These are phyloP conservation scores for Raffaelea ambrosiae DNA, from an alignment of 2,329 filamentous ascomycete genomes.

Conservation along the genomic window DNA sequence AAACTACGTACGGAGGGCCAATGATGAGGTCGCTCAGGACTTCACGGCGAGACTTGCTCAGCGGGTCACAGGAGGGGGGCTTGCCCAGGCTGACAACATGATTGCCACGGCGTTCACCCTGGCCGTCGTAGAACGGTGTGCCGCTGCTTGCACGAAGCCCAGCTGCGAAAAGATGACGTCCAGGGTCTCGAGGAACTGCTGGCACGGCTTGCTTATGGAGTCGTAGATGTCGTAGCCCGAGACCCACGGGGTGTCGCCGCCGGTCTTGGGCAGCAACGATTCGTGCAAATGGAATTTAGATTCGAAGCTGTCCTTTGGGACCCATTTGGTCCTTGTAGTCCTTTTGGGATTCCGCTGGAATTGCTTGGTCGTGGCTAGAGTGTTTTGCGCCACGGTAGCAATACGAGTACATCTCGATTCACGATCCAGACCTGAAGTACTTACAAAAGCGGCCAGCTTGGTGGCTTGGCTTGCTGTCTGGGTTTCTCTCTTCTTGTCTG, in stretches of 20 bases:
- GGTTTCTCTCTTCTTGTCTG: too few relatives aligned
- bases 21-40: conserved; percentile 16
- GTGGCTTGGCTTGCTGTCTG: too few relatives aligned
- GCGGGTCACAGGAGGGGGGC: conserved; percentile 43
- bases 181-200: conserved; percentile 48
- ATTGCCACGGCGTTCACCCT: conserved; percentile 41
- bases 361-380: conserved; percentile 38
- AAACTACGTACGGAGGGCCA: too few relatives aligned
- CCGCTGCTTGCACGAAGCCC: conserved; percentile 36
- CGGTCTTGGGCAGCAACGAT: conserved; percentile 8
- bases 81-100: conserved; percentile 46
- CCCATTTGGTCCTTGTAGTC: conserved; percentile 30
- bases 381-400: too few relatives aligned
- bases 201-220: conserved; percentile 36
- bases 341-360: conserved; percentile 39
- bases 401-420: too few relatives aligned
- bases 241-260: conserved; percentile 32
- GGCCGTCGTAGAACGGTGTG: conserved; percentile 37
- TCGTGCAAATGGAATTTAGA: too few relatives aligned
- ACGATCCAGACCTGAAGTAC: too few relatives aligned
- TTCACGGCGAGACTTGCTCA: conserved; percentile 34
- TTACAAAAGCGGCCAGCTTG: too few relatives aligned
- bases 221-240: conserved; percentile 40
- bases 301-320: too few relatives aligned
- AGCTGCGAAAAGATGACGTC: conserved; percentile 46